Conservation (phyloP, 805 yeast species). For the Spencermartinsiella europaea region DNA sequence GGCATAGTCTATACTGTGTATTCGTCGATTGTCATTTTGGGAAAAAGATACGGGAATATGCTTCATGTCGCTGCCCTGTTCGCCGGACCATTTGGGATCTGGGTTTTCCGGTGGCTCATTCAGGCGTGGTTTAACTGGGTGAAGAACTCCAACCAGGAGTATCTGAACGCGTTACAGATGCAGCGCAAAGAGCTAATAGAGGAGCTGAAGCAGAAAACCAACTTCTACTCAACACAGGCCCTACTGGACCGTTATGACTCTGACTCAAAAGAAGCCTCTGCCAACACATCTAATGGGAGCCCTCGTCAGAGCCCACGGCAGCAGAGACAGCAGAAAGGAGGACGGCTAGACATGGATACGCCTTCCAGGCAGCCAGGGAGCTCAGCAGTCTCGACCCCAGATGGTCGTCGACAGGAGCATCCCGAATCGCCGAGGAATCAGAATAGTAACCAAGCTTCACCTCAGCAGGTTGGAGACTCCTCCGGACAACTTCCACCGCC, state of each 20-base stretch:
- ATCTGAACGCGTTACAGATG: slow-evolving; percentile 35
- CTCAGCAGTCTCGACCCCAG: too few species aligned
- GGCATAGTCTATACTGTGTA: slow-evolving; percentile 25
- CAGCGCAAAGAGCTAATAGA: slow-evolving; percentile 54
- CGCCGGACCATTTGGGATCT: slow-evolving; percentile 18
- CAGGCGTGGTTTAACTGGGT: slow-evolving; percentile 21
- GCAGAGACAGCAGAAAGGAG: background rate
- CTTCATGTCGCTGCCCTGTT: slow-evolving; percentile 9
- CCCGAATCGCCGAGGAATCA: too few species aligned
- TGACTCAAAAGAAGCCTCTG: background rate
- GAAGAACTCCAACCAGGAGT: slow-evolving; percentile 21
- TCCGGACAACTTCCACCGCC: background rate
- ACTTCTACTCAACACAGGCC: slow-evolving; percentile 71
- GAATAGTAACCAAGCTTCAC: background rate
- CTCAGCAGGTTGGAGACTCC: background rate
- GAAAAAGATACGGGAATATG: slow-evolving; percentile 10
- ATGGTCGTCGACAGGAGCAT: background rate
- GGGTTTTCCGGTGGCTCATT: slow-evolving; percentile 14
- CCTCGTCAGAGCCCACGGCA: background rate
- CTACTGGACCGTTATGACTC: slow-evolving; percentile 60
- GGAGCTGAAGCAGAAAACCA: slow-evolving; percentile 64
- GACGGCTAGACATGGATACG: background rate
- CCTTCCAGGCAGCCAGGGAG: too few species aligned
- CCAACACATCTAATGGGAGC: background rate
- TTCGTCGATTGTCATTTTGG: slow-evolving; percentile 18